Evolutionary conservation across 1,284 basidiomycete genomes (phyloP).

Genomic region (Chalciporus sp.): DNA sequence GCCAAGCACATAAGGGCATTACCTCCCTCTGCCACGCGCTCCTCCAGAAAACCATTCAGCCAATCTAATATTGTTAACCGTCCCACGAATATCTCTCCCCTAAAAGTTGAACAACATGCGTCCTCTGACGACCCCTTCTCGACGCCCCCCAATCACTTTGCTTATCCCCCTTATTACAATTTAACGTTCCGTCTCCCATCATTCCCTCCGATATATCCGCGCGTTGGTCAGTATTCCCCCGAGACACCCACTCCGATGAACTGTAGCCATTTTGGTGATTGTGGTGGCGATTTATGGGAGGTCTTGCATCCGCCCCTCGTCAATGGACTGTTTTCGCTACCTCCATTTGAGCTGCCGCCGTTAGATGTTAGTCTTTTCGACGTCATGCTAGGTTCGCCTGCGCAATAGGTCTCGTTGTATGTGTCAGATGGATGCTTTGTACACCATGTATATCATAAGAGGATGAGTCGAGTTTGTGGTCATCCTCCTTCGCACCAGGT

Average conservation of each 20-base stretch:
- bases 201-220: not conserved
- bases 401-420: not conserved
- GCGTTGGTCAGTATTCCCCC: not conserved
- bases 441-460: too few relatives aligned
- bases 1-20: constrained; percentile 28
- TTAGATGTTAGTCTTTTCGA: constrained; percentile 22
- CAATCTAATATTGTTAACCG: constrained; percentile 12
- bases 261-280: constrained; percentile 28
- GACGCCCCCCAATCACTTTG: not conserved
- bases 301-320: constrained; percentile 29
- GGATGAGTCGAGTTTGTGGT: too few relatives aligned
- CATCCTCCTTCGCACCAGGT: too few relatives aligned
- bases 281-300: constrained; percentile 30
- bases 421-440: not conserved
- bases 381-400: not conserved
- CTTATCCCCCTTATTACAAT: not conserved
- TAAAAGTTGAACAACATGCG: not conserved
- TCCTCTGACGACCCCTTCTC: constrained; percentile 26
- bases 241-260: constrained; percentile 30
- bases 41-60: constrained; percentile 18
- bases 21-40: constrained; percentile 11
- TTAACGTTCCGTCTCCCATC: constrained; percentile 20
- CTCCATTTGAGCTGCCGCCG: constrained; percentile 31
- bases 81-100: not conserved
- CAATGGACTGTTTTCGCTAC: constrained; percentile 19